Base-by-base conservation (phyloP, 2,329 filamentous ascomycete species). In the Neonectria coccinea region DNA sequence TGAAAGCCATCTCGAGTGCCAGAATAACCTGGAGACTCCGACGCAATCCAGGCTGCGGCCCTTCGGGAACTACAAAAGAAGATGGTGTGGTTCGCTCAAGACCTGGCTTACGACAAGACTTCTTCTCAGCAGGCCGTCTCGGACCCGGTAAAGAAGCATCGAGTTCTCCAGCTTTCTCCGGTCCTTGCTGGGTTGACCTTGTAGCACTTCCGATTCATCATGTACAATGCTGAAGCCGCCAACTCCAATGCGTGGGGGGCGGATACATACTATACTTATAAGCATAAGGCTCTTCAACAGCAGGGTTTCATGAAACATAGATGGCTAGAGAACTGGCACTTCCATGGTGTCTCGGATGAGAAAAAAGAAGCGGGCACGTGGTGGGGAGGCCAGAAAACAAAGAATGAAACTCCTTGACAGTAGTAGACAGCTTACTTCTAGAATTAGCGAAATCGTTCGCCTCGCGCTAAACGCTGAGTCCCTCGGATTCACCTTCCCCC, bases 171-270 rank as follows among this genome's bases (percentile, higher is more conserved):
- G 33, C 70, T 73, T 51, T 79, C 80, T 1, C 80, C 80, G 14
- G 67, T 82, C 4, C 58, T 79, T 5, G 78, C 77, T 53, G 82
- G 82, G 1, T 71, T 79, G 6, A 80, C 77, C 62, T 72, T 79
- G 4, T 82, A 77, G 67, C 67, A 70, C 47, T 72, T 79, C 27
- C 78, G 79, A 16, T 65, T 66, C 5, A 55, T 59, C 1, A 74
- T 75, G 20, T 75, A 79, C 41, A 71, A 80, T 1, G 6, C 75
- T 0, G 75, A 80, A 2, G 66, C 82, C 14, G 53, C 59, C 0
- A 74, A 82, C 12, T 71, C 69, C 10, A 77, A 79, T 48, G 76
- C 77, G 1, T 84, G 78, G 78, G 79, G 79, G 1, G 79, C 80
- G 0, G 73, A 83, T 12, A 66, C 77, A 11, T 79, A 74, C 48